Conservation (phyloP, 805 yeast genomes). For the Nakazawaea wyomingensis region DNA sequence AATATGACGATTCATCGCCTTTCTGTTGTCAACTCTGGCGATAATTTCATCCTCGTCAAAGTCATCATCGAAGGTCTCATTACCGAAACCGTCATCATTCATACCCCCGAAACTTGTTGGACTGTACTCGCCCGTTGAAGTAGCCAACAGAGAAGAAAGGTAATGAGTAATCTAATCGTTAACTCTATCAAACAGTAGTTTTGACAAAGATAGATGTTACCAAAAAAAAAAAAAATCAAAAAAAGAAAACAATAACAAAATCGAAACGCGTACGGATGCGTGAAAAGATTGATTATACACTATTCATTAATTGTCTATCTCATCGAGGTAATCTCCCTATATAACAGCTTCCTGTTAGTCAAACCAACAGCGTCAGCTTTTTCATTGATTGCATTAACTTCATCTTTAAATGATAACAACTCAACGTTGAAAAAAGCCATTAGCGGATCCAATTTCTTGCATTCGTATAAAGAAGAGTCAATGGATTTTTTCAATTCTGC, state of each 20-base stretch:
- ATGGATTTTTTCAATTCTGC: slow-evolving; percentile 39
- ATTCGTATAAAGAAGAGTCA: slow-evolving; percentile 41
- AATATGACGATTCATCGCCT: slow-evolving; percentile 24
- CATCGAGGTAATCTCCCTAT: slow-evolving; percentile 4
- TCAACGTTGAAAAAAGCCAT: slow-evolving; percentile 57
- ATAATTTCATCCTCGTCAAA: slow-evolving; percentile 28
- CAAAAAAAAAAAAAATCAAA: no score
- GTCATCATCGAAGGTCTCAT: slow-evolving; percentile 14
- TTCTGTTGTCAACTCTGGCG: slow-evolving; percentile 26
- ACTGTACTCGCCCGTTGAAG: no score
- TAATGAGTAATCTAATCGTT: no score
- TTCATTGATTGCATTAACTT: slow-evolving; percentile 49
- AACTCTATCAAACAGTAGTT: no score
- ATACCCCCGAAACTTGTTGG: no score
- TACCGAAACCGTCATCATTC: slow-evolving; percentile 3
- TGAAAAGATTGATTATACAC: no score
- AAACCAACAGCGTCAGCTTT: slow-evolving; percentile 8
- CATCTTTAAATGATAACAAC: slow-evolving; percentile 57
- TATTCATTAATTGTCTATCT: not conserved
- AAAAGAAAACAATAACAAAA: no score
- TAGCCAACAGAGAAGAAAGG: no score
- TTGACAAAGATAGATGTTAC: no score
- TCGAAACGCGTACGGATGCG: no score
- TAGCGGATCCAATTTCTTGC: slow-evolving; percentile 49
- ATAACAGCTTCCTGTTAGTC: slow-evolving; percentile 7